Conservation (phyloP, 306 rosid species). For the Acacia confusa region DNA sequence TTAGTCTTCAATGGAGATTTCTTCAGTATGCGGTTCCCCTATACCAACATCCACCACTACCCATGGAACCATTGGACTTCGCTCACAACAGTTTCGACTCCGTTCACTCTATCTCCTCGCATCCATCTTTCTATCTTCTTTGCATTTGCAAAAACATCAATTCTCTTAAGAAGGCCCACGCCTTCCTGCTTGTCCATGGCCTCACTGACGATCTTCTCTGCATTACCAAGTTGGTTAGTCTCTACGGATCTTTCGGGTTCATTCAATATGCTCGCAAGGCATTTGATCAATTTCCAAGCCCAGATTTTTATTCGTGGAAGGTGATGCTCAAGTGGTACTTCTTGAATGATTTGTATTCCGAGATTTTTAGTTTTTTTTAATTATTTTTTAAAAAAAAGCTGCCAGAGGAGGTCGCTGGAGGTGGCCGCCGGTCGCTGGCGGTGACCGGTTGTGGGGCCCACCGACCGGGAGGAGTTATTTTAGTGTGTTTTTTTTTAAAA, state of each 20-base stretch:
- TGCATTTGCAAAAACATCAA: constrained; percentile 44
- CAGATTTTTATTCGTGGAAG: constrained; percentile 58
- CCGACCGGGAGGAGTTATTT: no score
- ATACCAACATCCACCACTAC: not conserved
- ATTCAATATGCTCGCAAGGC: constrained; percentile 55
- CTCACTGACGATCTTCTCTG: constrained; percentile 34
- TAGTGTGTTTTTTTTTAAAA: no score
- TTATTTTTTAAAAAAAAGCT: no score
- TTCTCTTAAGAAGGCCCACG: constrained; percentile 58
- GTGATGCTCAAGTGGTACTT: constrained; percentile 74
- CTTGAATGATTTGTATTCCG: constrained; percentile 46
- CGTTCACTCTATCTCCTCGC: constrained; percentile 32
- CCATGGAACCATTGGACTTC: constrained; percentile 23
- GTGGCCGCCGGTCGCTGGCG: no score
- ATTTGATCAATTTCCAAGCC: constrained; percentile 55
- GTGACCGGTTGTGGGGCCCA: no score
- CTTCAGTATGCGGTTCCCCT: constrained; percentile 1
- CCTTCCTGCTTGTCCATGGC: constrained; percentile 52
- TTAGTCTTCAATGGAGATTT: constrained; percentile 30
- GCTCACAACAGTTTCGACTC: constrained; percentile 13
- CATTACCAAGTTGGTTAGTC: constrained; percentile 52
- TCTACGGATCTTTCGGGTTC: constrained; percentile 58
- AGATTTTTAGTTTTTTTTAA: no score
- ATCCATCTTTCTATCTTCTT: constrained; percentile 44
- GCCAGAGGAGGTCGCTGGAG: no score